Evolutionary conservation across 2,329 filamentous ascomycete species (phyloP), one percentile per base, ranked within the genome.

Genomic region (Monosporascus ibericus): DNA sequence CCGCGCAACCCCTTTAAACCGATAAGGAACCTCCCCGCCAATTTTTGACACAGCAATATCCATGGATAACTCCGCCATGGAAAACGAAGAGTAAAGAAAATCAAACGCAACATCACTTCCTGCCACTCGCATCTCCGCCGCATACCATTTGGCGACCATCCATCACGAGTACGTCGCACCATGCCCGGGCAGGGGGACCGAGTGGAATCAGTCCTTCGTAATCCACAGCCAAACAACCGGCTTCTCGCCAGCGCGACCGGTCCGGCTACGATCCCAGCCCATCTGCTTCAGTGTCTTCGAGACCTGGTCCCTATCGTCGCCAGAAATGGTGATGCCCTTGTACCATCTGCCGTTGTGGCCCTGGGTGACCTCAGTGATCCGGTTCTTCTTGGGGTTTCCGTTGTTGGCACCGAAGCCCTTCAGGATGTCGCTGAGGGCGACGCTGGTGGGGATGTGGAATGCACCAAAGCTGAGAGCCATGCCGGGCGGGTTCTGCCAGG

Each of bases 201-300:
- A 34, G 30, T 34, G 9, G 30, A 34, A 34, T 34, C 30, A 81
- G 48, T 72, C 75, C 64, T 80, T 82, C 18, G 75, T 79, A 51
- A 84, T 71, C 73, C 81, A 86, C 17, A 85, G 56, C 64, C 80
- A 84, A n/a, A 84, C 77, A 3, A 83, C 74, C 0, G 77, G 77
- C 65, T 77, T 79, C 58, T 74, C 71, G 0, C 74, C 73, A 0
- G 67, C 63, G 17, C 72, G 64, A 0, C 80, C 81, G 1, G 72
- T 77, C 8, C 81, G 64, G 2, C 70, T 71, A 18, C 65, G 63
- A 38, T 82, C 77, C 83, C 85, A 87, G 0, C 84, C 84, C 9
- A 85, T 60, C 1, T 82, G 75, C 54, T 68, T 72, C 54, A 87
- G 68, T 1, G 73, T 74, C 71, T 75, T 75, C 56, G 70, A 71